Evolutionary conservation across 768 basidiomycete genomes (phyloP).

Genomic region (Panaeolus papilionaceus): DNA sequence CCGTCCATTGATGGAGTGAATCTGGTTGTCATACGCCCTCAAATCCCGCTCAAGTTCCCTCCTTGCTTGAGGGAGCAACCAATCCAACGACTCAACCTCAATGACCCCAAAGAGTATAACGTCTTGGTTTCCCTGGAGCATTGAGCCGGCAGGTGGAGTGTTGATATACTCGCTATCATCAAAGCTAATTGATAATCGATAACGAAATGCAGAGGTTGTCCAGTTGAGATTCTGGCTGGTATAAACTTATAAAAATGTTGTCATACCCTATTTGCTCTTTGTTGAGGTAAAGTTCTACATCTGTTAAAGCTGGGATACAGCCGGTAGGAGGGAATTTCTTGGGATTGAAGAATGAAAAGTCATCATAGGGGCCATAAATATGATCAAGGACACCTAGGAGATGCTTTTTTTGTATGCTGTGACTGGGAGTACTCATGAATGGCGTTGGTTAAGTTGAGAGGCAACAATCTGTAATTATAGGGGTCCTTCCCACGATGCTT

Average conservation of each 20-base stretch:
- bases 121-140: constrained; percentile 23
- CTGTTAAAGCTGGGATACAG: constrained; percentile 22
- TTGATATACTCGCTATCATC: constrained; percentile 52
- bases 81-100: constrained; percentile 47
- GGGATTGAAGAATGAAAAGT: constrained; percentile 27
- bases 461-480: neutral
- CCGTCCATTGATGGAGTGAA: constrained; percentile 28
- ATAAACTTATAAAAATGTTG: neutral
- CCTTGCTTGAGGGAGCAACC: constrained; percentile 56
- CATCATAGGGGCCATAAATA: constrained; percentile 34
- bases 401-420: constrained; percentile 16
- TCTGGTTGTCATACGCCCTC: constrained; percentile 41
- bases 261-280: constrained; percentile 28
- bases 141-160: constrained; percentile 30
- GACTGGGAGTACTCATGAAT: neutral
- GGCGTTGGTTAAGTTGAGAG: neutral
- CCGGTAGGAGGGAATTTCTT: constrained; percentile 27
- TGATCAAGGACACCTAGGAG: constrained; percentile 21
- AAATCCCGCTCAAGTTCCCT: constrained; percentile 51
- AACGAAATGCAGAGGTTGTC: neutral
- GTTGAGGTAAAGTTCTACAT: constrained; percentile 29
- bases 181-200: constrained; percentile 37
- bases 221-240: neutral
- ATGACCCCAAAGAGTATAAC: constrained; percentile 61
- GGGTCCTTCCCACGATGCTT: neutral